These are phyloP conservation scores for Licmophora abbreviata DNA, from an alignment of 108 stramenopile genomes.

Conservation along the genomic window DNA sequence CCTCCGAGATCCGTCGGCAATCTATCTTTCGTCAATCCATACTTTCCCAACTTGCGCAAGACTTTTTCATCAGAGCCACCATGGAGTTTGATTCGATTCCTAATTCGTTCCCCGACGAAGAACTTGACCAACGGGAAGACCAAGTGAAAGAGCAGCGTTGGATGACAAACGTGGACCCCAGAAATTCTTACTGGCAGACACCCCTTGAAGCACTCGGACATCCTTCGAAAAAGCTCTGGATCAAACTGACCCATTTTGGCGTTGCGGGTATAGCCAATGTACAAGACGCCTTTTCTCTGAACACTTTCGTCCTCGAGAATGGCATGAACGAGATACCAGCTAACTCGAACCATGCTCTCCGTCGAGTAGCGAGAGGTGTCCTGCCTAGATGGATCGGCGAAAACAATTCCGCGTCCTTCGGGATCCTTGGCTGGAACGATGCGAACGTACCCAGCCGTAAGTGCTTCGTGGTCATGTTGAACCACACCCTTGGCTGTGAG, in stretches of 20 bases:
- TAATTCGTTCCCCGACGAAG: conserved; percentile 30
- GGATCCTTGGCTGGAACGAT: conserved; percentile 15
- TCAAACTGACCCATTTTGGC: conserved; percentile 35
- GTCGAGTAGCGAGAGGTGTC: conserved; percentile 25
- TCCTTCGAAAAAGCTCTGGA: conserved; percentile 21
- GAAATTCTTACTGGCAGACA: conserved; percentile 40
- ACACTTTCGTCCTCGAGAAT: conserved; percentile 25
- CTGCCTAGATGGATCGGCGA: conserved; percentile 34
- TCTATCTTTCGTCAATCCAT: conserved; percentile 21
- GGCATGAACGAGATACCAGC: conserved; percentile 43
- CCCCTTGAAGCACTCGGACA: conserved; percentile 21
- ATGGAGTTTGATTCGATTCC: conserved; percentile 40
- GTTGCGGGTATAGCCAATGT: conserved; percentile 15
- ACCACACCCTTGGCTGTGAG: conserved; percentile 7
- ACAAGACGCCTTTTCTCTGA: conserved; percentile 31
- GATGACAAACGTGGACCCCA: conserved; percentile 46
- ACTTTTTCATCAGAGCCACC: conserved; percentile 31
- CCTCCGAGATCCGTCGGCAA: conserved; percentile 47
- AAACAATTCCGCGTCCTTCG: conserved; percentile 28
- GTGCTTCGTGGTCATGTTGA: conserved; percentile 15
- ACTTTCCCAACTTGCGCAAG: conserved; percentile 19
- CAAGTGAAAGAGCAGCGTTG: conserved; percentile 37
- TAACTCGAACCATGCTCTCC: conserved; percentile 24
- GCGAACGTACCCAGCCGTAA: conserved; percentile 20
- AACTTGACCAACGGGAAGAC: conserved; percentile 41